Percentiles rank a stretch among this genome's conserved stretches.
Conservation (phyloP, 1,284 basidiomycete species). For the Porphyrellus sp. region DNA sequence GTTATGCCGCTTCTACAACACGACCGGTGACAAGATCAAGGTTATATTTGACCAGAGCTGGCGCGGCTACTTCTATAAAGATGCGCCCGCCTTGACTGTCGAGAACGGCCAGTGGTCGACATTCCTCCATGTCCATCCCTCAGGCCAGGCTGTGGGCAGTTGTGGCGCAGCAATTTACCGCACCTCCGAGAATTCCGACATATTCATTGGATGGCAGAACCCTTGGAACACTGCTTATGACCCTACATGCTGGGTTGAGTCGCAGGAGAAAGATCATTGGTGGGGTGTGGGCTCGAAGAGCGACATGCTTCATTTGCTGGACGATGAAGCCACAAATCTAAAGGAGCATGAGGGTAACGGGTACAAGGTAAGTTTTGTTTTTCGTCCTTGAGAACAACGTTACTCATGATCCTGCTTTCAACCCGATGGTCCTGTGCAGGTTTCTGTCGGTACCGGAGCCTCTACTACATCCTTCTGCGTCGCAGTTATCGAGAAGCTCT, state of each 20-base stretch:
- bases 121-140: not conserved
- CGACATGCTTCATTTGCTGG: not conserved
- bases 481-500: not conserved
- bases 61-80: not conserved
- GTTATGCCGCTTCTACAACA: not conserved
- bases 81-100: not conserved
- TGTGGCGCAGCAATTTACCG: not conserved
- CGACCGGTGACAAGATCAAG: not conserved
- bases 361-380: not conserved
- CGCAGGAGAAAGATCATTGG: not conserved
- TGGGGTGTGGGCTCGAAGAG: not conserved
- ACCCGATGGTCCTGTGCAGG: not conserved
- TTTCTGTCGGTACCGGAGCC: not conserved
- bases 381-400: not conserved
- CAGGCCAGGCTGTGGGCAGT: not conserved
- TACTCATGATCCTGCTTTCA: not conserved
- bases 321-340: not conserved
- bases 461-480: not conserved
- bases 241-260: not conserved
- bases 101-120: conserved; percentile 1
- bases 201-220: not conserved
- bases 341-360: not conserved
- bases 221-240: not conserved
- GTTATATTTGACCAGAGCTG: not conserved
- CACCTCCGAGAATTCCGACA: not conserved